Conservation (phyloP, 495 filamentous ascomycete genomes). For the Neurospora terricola region DNA sequence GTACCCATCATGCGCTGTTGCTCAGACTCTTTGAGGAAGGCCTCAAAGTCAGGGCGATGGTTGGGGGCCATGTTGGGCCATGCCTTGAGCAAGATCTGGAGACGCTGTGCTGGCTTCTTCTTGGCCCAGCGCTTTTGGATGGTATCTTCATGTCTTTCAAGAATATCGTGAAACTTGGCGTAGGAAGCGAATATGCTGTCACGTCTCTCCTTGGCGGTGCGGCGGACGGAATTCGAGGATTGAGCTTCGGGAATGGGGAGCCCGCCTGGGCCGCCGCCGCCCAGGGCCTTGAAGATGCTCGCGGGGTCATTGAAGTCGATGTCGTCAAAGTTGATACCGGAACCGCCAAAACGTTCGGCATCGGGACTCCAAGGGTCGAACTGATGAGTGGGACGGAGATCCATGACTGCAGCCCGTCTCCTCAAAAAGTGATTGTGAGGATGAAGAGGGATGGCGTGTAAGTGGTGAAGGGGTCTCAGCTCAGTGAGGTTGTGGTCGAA, state of each 20-base stretch:
- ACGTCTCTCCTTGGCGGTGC: background rate
- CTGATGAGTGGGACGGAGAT: background rate
- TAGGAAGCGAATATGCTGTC: background rate
- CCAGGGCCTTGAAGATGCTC: conserved; percentile 1
- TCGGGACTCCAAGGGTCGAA: background rate
- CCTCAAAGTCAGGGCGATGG: conserved; percentile 44
- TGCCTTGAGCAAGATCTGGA: conserved; percentile 28
- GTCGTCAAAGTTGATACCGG: background rate
- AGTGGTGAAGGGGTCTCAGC: background rate
- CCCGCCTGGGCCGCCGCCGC: background rate
- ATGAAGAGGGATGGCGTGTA: background rate
- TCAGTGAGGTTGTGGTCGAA: background rate
- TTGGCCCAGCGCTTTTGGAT: conserved; percentile 43
- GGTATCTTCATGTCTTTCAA: conserved; percentile 34
- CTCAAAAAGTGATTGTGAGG: background rate
- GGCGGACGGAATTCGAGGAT: conserved; percentile 3
- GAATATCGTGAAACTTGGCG: conserved; percentile 10
- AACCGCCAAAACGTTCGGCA: background rate
- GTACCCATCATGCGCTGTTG: conserved; percentile 1
- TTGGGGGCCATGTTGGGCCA: conserved; percentile 39
- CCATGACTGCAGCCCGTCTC: background rate
- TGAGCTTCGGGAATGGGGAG: background rate
- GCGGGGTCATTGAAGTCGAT: conserved; percentile 4
- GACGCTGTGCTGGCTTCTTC: conserved; percentile 30
- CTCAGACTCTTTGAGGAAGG: conserved; percentile 20